A percentile compares a stretch with the other conserved stretches of the same genome.
phyloP scores from a whole-genome alignment of 129 eudicot species.

The Flaveria robusta region DNA sequence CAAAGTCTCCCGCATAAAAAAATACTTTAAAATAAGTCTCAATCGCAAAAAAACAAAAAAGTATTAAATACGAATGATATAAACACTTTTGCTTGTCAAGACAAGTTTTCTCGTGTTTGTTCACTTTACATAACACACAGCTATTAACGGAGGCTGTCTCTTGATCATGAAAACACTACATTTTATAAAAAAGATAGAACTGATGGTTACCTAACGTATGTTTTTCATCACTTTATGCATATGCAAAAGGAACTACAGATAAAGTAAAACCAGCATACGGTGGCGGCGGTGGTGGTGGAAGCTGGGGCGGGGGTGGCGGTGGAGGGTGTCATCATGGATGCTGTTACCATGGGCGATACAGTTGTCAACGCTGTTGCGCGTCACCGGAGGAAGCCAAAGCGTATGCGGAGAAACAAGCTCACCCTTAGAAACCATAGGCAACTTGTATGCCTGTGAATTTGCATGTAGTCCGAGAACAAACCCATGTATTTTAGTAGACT shows the following conservation, averaged over 20 bases:
- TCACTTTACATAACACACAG: too few species aligned
- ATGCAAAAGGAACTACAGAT: not conserved
- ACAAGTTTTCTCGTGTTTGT: too few species aligned
- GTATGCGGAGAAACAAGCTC: slow-evolving; percentile 19
- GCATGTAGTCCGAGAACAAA: not conserved
- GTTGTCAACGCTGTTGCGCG: not conserved
- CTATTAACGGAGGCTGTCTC: too few species aligned
- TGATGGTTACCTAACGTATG: not conserved
- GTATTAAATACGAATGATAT: too few species aligned
- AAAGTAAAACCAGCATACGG: slow-evolving; percentile 7
- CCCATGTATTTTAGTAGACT: slow-evolving; percentile 13
- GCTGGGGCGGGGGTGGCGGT: slow-evolving; percentile 8
- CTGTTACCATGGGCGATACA: not conserved
- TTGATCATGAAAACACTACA: too few species aligned
- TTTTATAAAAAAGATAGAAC: too few species aligned
- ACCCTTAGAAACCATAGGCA: not conserved
- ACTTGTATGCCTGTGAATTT: not conserved
- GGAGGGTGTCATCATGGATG: slow-evolving; percentile 17
- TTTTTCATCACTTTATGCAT: not conserved
- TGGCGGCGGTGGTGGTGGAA: slow-evolving; percentile 1
- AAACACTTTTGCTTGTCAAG: too few species aligned
- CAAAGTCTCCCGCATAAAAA: too few species aligned
- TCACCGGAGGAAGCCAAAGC: slow-evolving; percentile 26
- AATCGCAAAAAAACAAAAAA: too few species aligned
- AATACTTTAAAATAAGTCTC: too few species aligned